These are phyloP conservation scores for Tylopilus vinaceipallidus DNA, from an alignment of 768 basidiomycete genomes.

Conservation along the genomic window DNA sequence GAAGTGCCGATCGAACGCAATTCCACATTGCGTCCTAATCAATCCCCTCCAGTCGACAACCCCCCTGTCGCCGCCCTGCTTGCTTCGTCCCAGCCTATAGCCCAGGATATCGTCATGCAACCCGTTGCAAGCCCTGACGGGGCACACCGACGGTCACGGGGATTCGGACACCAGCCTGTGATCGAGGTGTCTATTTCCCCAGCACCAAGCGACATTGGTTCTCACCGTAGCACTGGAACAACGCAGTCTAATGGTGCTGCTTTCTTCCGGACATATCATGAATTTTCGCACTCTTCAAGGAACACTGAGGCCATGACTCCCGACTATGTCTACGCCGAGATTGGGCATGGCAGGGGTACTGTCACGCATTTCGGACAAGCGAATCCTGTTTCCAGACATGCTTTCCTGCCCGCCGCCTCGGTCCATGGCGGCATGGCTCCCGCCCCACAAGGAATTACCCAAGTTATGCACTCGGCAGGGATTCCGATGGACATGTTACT, in stretches of 20 bases:
- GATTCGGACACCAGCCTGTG: conserved; percentile 51
- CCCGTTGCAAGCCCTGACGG: conserved; percentile 37
- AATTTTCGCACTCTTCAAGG: conserved; percentile 38
- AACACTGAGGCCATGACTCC: conserved; percentile 63
- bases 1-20: conserved; percentile 33
- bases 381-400: conserved; percentile 21
- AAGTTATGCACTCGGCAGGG: conserved; percentile 36
- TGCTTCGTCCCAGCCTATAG: conserved; percentile 3
- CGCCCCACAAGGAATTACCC: conserved; percentile 31
- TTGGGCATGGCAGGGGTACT: conserved; percentile 68
- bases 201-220: conserved; percentile 58
- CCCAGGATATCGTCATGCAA: conserved; percentile 32
- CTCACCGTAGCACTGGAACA: conserved; percentile 50
- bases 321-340: conserved; percentile 73
- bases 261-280: conserved; percentile 62
- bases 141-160: conserved; percentile 40
- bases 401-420: conserved; percentile 21
- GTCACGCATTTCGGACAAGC: conserved; percentile 16
- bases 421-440: conserved; percentile 21
- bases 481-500: conserved; percentile 19
- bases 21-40: conserved; percentile 24
- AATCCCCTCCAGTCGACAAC: conserved; percentile 10
- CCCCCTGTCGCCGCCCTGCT: conserved; percentile 1
- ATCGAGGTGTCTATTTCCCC: conserved; percentile 61
- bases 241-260: conserved; percentile 54